Percentiles rank a stretch among this genome's conserved stretches.
Conservation (phyloP, 306 rosid species). For the Trifolium fragiferum region DNA sequence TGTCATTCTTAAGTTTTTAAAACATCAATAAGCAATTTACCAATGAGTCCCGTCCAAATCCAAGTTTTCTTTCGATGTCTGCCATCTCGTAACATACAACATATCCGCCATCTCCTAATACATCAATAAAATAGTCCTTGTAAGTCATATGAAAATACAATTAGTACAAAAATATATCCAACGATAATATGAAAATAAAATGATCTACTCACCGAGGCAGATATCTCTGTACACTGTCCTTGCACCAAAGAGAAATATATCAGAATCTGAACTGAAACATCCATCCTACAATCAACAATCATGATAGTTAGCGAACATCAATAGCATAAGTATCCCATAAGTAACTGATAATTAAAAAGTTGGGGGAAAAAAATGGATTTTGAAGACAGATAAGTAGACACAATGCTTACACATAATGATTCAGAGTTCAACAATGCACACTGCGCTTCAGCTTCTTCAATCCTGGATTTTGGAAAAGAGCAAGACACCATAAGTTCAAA, state of each 20-base stretch:
- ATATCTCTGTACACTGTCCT: conserved; percentile 81
- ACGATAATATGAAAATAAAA: neutral
- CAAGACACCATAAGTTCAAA: conserved; percentile 22
- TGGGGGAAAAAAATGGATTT: neutral
- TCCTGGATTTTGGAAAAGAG: conserved; percentile 53
- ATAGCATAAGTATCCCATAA: conserved; percentile 30
- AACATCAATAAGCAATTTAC: conserved; percentile 49
- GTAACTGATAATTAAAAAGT: conserved; percentile 30
- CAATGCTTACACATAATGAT: conserved; percentile 62
- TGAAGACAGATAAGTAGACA: conserved; percentile 25
- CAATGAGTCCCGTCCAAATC: conserved; percentile 85
- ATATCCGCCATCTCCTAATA: conserved; percentile 76
- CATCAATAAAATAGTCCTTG: conserved; percentile 41
- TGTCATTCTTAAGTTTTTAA: conserved; percentile 22
- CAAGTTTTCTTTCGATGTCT: conserved; percentile 72
- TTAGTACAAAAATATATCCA: neutral
- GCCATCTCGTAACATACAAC: conserved; percentile 79
- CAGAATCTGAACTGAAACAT: conserved; percentile 84
- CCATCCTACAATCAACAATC: conserved; percentile 61
- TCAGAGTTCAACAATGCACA: conserved; percentile 80
- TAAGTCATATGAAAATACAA: conserved; percentile 32
- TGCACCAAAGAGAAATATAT: conserved; percentile 85
- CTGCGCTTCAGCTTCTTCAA: conserved; percentile 93
- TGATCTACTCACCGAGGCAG: conserved; percentile 68
- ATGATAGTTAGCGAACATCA: conserved; percentile 34